A percentile compares a stretch with the other conserved stretches of the same genome.
phyloP scores from a whole-genome alignment of 2,329 filamentous ascomycete genomes.

The Acephala macrosclerotiorum region DNA sequence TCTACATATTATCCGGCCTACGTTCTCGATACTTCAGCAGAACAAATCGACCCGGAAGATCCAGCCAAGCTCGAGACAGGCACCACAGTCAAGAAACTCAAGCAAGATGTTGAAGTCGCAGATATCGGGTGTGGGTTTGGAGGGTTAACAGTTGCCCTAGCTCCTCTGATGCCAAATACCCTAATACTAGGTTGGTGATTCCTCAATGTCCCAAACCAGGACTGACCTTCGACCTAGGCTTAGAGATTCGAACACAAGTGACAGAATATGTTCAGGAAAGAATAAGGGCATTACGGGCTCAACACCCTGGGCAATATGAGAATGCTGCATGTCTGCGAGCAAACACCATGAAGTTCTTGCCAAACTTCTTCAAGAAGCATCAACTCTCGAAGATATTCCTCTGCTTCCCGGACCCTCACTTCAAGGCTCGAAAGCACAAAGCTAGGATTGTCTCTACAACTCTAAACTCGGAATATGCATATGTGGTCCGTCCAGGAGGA shows the following conservation, averaged over 20 bases:
- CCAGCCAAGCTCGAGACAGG: conserved; percentile 14
- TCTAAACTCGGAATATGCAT: conserved; percentile 93
- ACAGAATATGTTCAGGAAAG: conserved; percentile 90
- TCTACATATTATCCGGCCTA: conserved; percentile 81
- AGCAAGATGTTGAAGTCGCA: conserved; percentile 84
- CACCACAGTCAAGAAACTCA: conserved; percentile 47
- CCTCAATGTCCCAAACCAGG: neutral
- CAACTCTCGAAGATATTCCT: conserved; percentile 94
- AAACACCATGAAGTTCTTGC: conserved; percentile 99
- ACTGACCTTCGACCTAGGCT: conserved; percentile 58
- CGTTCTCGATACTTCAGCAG: conserved; percentile 49
- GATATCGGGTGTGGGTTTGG: conserved; percentile 98
- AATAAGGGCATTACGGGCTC: conserved; percentile 79
- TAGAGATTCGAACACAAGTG: conserved; percentile 93
- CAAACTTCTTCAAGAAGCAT: conserved; percentile 87
- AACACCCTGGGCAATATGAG: conserved; percentile 71
- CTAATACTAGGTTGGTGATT: conserved; percentile 75
- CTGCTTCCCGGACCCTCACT: conserved; percentile 98
- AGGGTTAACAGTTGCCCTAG: conserved; percentile 85
- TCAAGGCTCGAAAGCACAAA: conserved; percentile 97
- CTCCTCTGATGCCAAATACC: conserved; percentile 80
- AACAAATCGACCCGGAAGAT: conserved; percentile 31
- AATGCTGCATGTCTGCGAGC: conserved; percentile 90
- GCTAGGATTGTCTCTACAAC: conserved; percentile 90
- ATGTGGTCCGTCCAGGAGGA: conserved; percentile 81